Conservation (phyloP, 2,329 filamentous ascomycete species). For the Exophiala viscosa region DNA sequence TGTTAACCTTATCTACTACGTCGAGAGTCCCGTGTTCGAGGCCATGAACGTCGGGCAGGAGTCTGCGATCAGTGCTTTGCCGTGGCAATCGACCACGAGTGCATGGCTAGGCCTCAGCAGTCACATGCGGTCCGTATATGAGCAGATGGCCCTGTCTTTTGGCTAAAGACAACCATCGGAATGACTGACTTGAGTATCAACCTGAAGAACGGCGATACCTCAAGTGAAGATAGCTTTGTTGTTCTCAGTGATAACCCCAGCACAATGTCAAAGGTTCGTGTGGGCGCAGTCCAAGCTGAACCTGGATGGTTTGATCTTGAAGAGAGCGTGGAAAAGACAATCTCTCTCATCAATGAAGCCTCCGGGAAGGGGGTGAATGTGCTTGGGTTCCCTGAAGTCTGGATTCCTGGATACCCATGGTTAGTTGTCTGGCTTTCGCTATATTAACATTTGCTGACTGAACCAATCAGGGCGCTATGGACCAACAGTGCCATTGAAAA, state of each 20-base stretch:
- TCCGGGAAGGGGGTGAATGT: slow-evolving; percentile 53
- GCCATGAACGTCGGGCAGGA: not conserved
- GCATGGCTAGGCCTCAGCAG: not conserved
- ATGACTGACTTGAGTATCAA: not conserved
- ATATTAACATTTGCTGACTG: not conserved
- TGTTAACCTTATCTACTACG: too few species aligned
- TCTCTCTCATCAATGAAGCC: slow-evolving; percentile 55
- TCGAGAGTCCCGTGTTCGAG: not conserved
- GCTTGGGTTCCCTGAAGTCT: slow-evolving; percentile 54
- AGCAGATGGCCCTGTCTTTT: not conserved
- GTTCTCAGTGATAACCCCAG: not conserved
- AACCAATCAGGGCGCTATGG: slow-evolving; percentile 33
- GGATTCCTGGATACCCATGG: slow-evolving; percentile 55
- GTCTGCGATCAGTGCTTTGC: not conserved
- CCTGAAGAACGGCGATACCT: not conserved
- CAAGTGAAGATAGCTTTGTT: not conserved
- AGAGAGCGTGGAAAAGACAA: slow-evolving; percentile 54
- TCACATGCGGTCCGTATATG: not conserved
- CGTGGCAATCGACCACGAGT: not conserved
- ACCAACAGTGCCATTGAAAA: slow-evolving; percentile 19
- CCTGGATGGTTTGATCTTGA: slow-evolving; percentile 59
- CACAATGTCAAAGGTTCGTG: not conserved
- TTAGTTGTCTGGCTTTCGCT: slow-evolving; percentile 26
- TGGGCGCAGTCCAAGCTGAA: slow-evolving; percentile 30
- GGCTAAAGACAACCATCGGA: not conserved